phyloP scores from a whole-genome alignment of 208 protist species.

The Trypanosomatidae sp. region DNA sequence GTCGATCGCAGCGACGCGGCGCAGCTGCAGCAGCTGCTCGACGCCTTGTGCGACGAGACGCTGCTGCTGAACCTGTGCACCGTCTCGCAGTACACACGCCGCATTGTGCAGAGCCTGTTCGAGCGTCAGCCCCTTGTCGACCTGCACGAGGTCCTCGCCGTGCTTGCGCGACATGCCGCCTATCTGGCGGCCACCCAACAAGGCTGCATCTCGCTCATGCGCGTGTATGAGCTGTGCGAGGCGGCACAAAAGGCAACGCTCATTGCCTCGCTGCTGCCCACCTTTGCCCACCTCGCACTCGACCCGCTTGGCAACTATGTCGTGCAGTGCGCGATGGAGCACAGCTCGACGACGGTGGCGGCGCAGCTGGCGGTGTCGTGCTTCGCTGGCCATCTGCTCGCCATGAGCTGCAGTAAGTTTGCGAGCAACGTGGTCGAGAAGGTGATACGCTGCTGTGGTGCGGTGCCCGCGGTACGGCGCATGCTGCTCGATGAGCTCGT shows the following conservation, averaged over 20 bases:
- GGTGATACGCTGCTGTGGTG: constrained; percentile 41
- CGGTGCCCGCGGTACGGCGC: constrained; percentile 39
- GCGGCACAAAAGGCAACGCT: constrained; percentile 32
- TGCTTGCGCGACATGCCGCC: constrained; percentile 38
- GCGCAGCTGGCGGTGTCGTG: constrained; percentile 38
- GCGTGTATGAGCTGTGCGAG: constrained; percentile 61
- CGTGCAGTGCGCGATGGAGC: constrained; percentile 77
- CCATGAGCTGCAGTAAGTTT: constrained; percentile 76
- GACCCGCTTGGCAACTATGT: constrained; percentile 86
- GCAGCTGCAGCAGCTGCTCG: constrained; percentile 38
- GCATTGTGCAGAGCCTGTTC: constrained; percentile 59
- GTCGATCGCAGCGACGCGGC: constrained; percentile 27
- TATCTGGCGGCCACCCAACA: constrained; percentile 81
- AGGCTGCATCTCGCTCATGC: constrained; percentile 82
- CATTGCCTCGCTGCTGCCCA: constrained; percentile 40
- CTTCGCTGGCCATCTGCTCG: constrained; percentile 42
- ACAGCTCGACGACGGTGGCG: constrained; percentile 36
- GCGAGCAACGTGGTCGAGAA: constrained; percentile 82
- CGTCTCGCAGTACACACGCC: constrained; percentile 64
- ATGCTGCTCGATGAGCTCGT: constrained; percentile 76
- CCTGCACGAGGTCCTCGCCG: constrained; percentile 35
- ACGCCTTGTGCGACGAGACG: constrained; percentile 39
- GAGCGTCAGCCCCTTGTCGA: constrained; percentile 38
- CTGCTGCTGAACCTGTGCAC: constrained; percentile 71
- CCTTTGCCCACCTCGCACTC: constrained; percentile 48